Evolutionary conservation across 2,329 filamentous ascomycete genomes (phyloP), one percentile per base, ranked within the genome.

Genomic region (Phyllosticta citribraziliensis): DNA sequence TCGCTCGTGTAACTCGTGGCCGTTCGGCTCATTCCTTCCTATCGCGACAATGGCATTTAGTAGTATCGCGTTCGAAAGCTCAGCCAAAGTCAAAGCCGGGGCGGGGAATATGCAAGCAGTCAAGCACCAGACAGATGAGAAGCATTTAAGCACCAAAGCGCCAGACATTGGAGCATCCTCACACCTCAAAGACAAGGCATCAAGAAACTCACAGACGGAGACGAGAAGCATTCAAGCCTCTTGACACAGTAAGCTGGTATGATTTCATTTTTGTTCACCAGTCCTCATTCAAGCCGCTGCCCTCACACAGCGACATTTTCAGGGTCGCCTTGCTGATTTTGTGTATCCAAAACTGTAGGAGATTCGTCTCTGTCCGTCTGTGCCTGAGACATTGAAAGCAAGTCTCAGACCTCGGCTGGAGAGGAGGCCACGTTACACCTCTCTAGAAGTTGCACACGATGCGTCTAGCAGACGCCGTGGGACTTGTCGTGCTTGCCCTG

Each of bases 401-500:
- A 11, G 8, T 40, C 33, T 40, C 30, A 40, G 33, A 40, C 9
- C 33, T 14, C 33, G 10, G 33, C 10, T 11, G 33, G 33, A 22
- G 10, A 40, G 33, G 33, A 11, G 33, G 33, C 33, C 5, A 40
- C 33, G 11, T 40, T 40, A 40, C 33, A 40, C 33, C 33, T 40
- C 33, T 12, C 12, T 11, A 40, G 11, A 17, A 40, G 6, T 40
- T 40, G 8, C 11, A 12, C 1, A 12, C 35, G 8, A 5, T 8
- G 17, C 58, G 4, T 53, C 61, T 84, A 96, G 76, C 92, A 97
- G 63, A 95, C 80, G 50, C 84, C 87, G 74, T 96, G 92, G 1
- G 91, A 93, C 83, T 97, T 97, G 60, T 91, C 92, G 62, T 84
- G 84, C 83, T 94, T 92, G 17, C 89, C 92, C 77, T 96, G 90